Evolutionary conservation across 2,329 filamentous ascomycete species (phyloP).

Genomic region (Volutella citrinella): DNA sequence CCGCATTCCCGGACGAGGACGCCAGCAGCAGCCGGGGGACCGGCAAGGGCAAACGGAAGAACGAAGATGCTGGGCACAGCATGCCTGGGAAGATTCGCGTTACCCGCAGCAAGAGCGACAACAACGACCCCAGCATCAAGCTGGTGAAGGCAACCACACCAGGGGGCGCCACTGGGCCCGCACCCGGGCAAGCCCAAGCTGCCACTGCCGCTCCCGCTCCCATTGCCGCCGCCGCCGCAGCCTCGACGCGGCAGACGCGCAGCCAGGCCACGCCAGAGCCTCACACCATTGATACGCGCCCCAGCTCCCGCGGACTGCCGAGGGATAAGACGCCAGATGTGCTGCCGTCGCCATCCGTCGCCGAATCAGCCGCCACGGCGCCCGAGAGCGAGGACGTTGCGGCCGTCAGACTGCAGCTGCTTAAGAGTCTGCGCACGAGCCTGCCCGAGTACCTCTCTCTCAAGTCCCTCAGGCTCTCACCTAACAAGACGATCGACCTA

Average conservation of each 20-base stretch:
- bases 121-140: slow-evolving; percentile 23
- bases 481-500: slow-evolving; percentile 50
- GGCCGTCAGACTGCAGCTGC: slow-evolving; percentile 44
- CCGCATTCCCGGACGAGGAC: slow-evolving; percentile 20
- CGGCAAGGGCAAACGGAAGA: slow-evolving; percentile 18
- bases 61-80: slow-evolving; percentile 9
- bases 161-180: too few relatives aligned
- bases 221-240: too few relatives aligned
- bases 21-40: slow-evolving; percentile 12
- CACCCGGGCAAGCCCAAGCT: too few relatives aligned
- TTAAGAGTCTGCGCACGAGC: slow-evolving; percentile 43
- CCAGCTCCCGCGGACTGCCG: slow-evolving; percentile 19
- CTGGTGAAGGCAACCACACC: slow-evolving; percentile 21
- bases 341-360: slow-evolving; percentile 27
- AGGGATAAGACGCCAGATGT: slow-evolving; percentile 18
- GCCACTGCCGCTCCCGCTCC: too few relatives aligned
- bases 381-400: slow-evolving; percentile 27
- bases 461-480: slow-evolving; percentile 47
- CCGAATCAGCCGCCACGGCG: slow-evolving; percentile 18
- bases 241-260: slow-evolving; percentile 20
- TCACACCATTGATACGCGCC: slow-evolving; percentile 20
- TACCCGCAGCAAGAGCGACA: slow-evolving; percentile 24
- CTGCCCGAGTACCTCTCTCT: slow-evolving; percentile 53
- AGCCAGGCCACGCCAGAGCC: slow-evolving; percentile 20
- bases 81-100: slow-evolving; percentile 22